Evolutionary conservation across 2,329 filamentous ascomycete species (phyloP).

Genomic region (Pyrenophora graminea): DNA sequence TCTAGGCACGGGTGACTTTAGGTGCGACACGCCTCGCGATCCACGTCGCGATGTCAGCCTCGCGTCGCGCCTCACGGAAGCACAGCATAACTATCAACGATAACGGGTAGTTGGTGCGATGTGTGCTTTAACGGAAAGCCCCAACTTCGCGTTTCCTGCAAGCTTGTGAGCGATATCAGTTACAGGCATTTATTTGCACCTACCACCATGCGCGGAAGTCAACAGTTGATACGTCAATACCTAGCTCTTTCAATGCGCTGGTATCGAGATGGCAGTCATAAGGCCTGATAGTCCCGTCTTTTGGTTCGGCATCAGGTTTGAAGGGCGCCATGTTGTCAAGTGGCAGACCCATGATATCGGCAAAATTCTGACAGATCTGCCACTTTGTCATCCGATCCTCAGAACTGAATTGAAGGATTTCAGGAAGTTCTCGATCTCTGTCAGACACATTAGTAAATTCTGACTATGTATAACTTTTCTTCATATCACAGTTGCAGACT

Average conservation of each 20-base stretch:
- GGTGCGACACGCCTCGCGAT: background rate
- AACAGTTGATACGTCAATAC: slow-evolving; percentile 72
- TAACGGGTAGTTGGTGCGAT: too few relatives aligned
- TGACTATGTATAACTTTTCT: background rate
- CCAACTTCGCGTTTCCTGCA: slow-evolving; percentile 41
- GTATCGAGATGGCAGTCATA: slow-evolving; percentile 90
- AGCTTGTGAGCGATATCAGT: slow-evolving; percentile 11
- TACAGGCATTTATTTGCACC: slow-evolving; percentile 9
- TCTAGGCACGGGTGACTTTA: slow-evolving; percentile 6
- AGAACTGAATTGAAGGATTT: slow-evolving; percentile 80
- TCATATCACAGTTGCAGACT: background rate
- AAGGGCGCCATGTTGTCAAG: slow-evolving; percentile 65
- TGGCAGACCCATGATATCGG: slow-evolving; percentile 76
- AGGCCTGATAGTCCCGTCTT: slow-evolving; percentile 73
- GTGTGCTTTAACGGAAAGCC: slow-evolving; percentile 24
- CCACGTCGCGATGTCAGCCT: slow-evolving; percentile 2
- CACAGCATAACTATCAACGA: background rate
- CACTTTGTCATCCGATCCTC: slow-evolving; percentile 89
- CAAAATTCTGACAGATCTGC: slow-evolving; percentile 79
- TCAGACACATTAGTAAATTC: background rate
- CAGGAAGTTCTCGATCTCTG: slow-evolving; percentile 60
- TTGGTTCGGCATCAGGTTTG: slow-evolving; percentile 68
- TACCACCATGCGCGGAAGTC: slow-evolving; percentile 83
- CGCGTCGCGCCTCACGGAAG: background rate
- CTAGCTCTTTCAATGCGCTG: slow-evolving; percentile 70